Evolutionary conservation across 306 rosid species (phyloP).

Genomic region (Prunus campanulata): DNA sequence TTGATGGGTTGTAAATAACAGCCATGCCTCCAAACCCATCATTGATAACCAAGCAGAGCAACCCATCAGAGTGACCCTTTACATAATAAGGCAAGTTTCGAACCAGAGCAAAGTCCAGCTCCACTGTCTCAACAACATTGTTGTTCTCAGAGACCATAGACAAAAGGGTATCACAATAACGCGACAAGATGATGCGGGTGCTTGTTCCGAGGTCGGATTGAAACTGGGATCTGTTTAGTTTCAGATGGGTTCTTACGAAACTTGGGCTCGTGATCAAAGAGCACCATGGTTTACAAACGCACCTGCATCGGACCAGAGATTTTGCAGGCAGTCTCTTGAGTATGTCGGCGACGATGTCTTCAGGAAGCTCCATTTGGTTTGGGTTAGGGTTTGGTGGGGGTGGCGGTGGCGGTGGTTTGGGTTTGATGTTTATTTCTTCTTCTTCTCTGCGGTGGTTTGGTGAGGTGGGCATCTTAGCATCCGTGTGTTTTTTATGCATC

Average conservation of each 20-base stretch:
- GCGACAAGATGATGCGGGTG: conserved; percentile 33
- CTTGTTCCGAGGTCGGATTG: neutral
- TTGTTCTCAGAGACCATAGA: conserved; percentile 17
- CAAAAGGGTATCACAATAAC: conserved; percentile 34
- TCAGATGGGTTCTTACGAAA: conserved; percentile 32
- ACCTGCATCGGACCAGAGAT: conserved; percentile 32
- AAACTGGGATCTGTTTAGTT: neutral
- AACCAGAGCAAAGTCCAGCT: conserved; percentile 18
- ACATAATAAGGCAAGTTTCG: conserved; percentile 36
- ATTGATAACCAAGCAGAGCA: conserved; percentile 38
- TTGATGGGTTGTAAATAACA: conserved; percentile 41
- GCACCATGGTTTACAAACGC: conserved; percentile 44
- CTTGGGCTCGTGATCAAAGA: conserved; percentile 14
- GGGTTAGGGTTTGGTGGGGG: neutral
- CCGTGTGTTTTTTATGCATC: too few relatives aligned
- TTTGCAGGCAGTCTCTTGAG: conserved; percentile 34
- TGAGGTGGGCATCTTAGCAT: too few relatives aligned
- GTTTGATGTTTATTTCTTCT: neutral
- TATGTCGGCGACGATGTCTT: conserved; percentile 33
- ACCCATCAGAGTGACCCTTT: conserved; percentile 47
- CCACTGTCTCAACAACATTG: conserved; percentile 9
- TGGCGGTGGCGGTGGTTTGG: neutral
- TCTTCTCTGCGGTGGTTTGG: neutral
- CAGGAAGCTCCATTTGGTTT: conserved; percentile 23
- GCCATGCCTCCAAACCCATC: conserved; percentile 32